phyloP scores from a whole-genome alignment of 164 flowering plant species.

The Magnolia sinica region DNA sequence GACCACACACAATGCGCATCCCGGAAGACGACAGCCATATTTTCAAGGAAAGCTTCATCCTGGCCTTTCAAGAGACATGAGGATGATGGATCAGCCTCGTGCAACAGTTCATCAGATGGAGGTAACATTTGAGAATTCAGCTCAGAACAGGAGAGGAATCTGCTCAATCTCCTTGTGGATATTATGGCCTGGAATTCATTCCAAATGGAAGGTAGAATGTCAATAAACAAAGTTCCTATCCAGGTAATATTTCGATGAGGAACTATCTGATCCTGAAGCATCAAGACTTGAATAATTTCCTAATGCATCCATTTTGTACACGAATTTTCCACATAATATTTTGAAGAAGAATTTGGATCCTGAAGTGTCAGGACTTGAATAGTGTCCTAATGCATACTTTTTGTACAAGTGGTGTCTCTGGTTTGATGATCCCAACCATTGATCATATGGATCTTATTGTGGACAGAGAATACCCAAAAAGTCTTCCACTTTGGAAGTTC shows the following conservation, averaged over 20 bases:
- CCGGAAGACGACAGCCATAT: constrained; percentile 44
- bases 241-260: background rate
- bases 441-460: background rate
- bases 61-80: constrained; percentile 12
- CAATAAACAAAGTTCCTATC: constrained; percentile 5
- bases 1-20: constrained; percentile 81
- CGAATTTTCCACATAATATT: background rate
- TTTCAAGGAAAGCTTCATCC: constrained; percentile 21
- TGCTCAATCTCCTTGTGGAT: constrained; percentile 72
- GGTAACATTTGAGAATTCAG: constrained; percentile 15
- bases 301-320: background rate
- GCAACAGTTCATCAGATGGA: background rate
- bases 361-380: background rate
- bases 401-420: background rate
- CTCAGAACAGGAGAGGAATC: constrained; percentile 59
- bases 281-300: background rate
- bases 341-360: background rate
- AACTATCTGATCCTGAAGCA: background rate
- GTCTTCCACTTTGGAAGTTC: background rate
- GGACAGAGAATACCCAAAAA: background rate
- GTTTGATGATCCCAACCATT: background rate
- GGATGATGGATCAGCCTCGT: constrained; percentile 19
- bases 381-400: background rate
- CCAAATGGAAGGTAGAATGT: constrained; percentile 7
- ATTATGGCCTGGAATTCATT: constrained; percentile 57